A percentile compares a stretch with the other conserved stretches of the same genome.
phyloP scores from a whole-genome alignment of 73 alveolate species.

The Blepharisma stoltei region DNA sequence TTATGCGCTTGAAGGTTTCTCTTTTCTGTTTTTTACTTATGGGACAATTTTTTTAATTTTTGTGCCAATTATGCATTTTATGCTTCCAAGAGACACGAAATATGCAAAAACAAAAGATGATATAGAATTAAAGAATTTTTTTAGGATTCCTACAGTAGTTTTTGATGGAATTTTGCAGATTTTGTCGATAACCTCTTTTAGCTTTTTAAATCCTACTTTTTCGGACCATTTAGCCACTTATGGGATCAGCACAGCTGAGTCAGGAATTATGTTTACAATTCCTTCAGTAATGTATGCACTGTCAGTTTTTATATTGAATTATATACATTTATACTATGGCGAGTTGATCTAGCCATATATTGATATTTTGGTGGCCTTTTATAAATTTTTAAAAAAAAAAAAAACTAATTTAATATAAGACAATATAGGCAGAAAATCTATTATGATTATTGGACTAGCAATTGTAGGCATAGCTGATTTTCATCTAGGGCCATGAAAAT shows the following conservation, averaged over 20 bases:
- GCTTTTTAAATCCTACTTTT: constrained; percentile 7
- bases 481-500: not conserved
- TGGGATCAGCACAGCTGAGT: not conserved
- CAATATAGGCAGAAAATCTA: not conserved
- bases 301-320: not conserved
- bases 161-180: not conserved
- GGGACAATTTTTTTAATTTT: not conserved
- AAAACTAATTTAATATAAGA: too few relatives aligned
- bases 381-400: too few relatives aligned
- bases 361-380: too few relatives aligned
- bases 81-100: not conserved
- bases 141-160: not conserved
- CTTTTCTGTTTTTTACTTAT: not conserved
- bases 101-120: not conserved
- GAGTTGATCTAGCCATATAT: too few relatives aligned
- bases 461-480: not conserved
- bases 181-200: not conserved
- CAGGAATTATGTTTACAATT: not conserved
- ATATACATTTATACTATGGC: too few relatives aligned
- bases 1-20: not conserved
- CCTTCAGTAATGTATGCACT: not conserved
- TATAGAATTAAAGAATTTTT: not conserved
- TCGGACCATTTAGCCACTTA: not conserved
- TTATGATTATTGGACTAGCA: not conserved
- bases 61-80: not conserved